Conservation (phyloP, 257 asterid species). For the Solanum clarkiae region DNA sequence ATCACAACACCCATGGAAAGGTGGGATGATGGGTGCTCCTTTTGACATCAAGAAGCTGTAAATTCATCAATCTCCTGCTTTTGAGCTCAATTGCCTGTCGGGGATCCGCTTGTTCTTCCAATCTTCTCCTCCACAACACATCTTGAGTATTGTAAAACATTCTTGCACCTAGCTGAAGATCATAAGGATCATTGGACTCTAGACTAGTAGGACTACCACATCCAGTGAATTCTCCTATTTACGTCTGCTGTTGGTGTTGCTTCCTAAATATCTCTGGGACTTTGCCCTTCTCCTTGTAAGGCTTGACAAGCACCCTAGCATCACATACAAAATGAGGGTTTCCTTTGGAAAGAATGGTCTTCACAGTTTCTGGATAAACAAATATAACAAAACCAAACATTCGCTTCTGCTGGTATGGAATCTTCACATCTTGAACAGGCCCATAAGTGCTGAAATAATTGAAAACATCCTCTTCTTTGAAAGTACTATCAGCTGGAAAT, state of each 20-base stretch:
- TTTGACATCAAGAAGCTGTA: no score
- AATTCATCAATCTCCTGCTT: no score
- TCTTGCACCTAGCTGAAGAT: no score
- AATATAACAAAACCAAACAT: constrained; percentile 69
- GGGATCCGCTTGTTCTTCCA: no score
- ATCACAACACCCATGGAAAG: no score
- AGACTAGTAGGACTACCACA: constrained; percentile 55
- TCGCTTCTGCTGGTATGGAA: constrained; percentile 66
- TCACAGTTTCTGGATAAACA: constrained; percentile 56
- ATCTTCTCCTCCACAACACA: no score
- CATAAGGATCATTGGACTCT: no score
- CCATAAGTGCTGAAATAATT: constrained; percentile 56
- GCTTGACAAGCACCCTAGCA: constrained; percentile 64
- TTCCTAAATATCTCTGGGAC: constrained; percentile 59
- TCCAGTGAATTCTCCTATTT: constrained; percentile 47
- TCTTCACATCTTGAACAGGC: constrained; percentile 67
- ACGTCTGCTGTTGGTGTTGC: constrained; percentile 36
- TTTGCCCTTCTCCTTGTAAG: constrained; percentile 63
- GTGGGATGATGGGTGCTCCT: no score
- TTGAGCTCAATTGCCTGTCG: no score
- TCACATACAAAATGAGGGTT: constrained; percentile 70
- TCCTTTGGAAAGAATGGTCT: constrained; percentile 62
- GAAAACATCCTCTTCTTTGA: constrained; percentile 62
- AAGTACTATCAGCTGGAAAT: no score
- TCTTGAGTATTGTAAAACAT: no score